A percentile compares a stretch with the other conserved stretches of the same genome.
phyloP scores from a whole-genome alignment of 176 grass and related monocot species.

The Ampelocalamus luodianensis region DNA sequence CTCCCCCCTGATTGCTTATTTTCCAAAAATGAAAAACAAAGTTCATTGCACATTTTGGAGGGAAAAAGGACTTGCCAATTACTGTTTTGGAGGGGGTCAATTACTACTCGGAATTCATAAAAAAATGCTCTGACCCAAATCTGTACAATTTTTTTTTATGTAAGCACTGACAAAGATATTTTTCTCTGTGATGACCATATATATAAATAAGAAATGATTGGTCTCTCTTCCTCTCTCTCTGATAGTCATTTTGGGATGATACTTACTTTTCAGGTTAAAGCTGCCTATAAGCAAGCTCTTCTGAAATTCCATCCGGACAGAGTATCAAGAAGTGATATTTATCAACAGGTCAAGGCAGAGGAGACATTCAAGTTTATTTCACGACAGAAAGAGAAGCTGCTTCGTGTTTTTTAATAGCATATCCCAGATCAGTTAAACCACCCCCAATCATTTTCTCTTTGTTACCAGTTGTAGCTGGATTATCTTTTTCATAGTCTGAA shows the following conservation, averaged over 20 bases:
- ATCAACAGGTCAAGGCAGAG: slow-evolving; percentile 84
- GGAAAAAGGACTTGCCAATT: neutral
- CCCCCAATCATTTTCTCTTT: neutral
- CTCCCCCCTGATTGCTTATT: neutral
- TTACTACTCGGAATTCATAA: neutral
- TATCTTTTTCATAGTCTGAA: slow-evolving; percentile 27
- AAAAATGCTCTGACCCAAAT: neutral
- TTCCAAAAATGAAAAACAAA: neutral
- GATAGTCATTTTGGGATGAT: slow-evolving; percentile 16
- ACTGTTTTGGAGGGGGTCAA: neutral
- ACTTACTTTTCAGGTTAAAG: slow-evolving; percentile 62
- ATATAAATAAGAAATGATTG: neutral
- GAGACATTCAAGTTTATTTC: slow-evolving; percentile 98
- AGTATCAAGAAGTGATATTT: slow-evolving; percentile 72
- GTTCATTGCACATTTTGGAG: neutral
- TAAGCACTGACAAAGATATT: neutral
- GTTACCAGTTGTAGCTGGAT: neutral
- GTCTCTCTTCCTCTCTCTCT: neutral
- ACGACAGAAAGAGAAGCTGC: slow-evolving; percentile 80
- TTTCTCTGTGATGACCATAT: neutral
- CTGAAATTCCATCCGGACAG: slow-evolving; percentile 93
- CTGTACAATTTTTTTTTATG: neutral
- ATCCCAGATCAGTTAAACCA: neutral
- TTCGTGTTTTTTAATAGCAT: slow-evolving; percentile 36
- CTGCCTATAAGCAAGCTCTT: slow-evolving; percentile 82